Evolutionary conservation across 495 filamentous ascomycete species (phyloP).

Genomic region (Aspergillus homomorphus): DNA sequence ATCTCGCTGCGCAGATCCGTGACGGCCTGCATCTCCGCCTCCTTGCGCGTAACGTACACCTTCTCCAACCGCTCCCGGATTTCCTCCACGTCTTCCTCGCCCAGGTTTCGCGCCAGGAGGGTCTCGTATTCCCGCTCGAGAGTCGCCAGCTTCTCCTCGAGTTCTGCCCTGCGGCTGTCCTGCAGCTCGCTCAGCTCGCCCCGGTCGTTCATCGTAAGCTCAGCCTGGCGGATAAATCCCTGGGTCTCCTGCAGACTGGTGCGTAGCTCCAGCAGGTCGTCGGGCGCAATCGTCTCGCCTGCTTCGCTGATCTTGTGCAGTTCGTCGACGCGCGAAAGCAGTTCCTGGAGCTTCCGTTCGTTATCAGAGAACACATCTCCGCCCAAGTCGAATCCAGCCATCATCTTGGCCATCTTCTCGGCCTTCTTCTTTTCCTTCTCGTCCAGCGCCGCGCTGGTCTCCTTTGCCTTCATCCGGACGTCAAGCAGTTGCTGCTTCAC

Average conservation of each 20-base stretch:
- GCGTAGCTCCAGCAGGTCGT: constrained; percentile 73
- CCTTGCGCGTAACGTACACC: constrained; percentile 68
- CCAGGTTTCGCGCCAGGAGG: constrained; percentile 74
- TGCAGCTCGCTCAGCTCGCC: constrained; percentile 59
- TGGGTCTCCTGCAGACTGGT: constrained; percentile 80
- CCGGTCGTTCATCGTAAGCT: constrained; percentile 72
- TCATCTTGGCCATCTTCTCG: constrained; percentile 99
- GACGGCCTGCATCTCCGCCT: constrained; percentile 63
- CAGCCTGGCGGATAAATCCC: constrained; percentile 88
- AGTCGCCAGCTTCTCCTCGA: constrained; percentile 68
- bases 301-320: constrained; percentile 71
- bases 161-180: constrained; percentile 61
- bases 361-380: constrained; percentile 88
- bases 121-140: constrained; percentile 80
- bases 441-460: constrained; percentile 79
- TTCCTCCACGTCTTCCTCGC: constrained; percentile 74
- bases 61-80: constrained; percentile 75
- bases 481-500: constrained; percentile 96
- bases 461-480: constrained; percentile 91
- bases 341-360: constrained; percentile 74
- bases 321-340: constrained; percentile 76
- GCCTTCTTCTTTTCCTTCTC: constrained; percentile 99
- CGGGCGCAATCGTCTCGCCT: constrained; percentile 76
- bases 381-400: constrained; percentile 94
- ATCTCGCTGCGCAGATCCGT: constrained; percentile 73